Percentiles rank a stretch among this genome's conserved stretches.
These are phyloP conservation scores for Pythium sp. DNA, from an alignment of 352 stramenopile species.

Conservation along the genomic window DNA sequence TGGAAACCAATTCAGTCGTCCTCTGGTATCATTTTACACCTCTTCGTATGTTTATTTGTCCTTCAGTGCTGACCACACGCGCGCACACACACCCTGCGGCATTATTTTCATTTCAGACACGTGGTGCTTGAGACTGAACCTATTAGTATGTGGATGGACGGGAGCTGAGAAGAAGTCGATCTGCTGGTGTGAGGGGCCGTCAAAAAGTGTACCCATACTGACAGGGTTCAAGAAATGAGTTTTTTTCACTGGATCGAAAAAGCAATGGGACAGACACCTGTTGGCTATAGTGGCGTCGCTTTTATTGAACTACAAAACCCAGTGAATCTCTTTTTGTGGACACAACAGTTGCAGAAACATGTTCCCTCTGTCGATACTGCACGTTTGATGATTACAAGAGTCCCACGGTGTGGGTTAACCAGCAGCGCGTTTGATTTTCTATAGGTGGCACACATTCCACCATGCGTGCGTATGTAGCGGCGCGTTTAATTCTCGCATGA, in stretches of 20 bases:
- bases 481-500: background rate
- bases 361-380: no score
- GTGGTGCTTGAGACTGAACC: no score
- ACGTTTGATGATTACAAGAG: background rate
- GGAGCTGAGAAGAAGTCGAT: background rate
- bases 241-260: background rate
- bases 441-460: background rate
- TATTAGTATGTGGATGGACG: background rate
- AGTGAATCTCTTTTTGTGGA: background rate
- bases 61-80: background rate
- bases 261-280: background rate
- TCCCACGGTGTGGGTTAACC: background rate
- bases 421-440: background rate
- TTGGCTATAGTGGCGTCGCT: background rate
- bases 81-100: background rate
- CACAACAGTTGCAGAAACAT: no score
- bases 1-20: background rate
- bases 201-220: conserved; percentile 10
- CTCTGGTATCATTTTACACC: background rate
- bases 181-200: background rate
- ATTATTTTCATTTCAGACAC: background rate
- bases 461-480: background rate
- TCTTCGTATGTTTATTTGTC: background rate
- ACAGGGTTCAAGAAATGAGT: background rate
- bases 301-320: background rate